phyloP scores from a whole-genome alignment of 139 green algal genomes.

The Astrephomene gubernaculifera region DNA sequence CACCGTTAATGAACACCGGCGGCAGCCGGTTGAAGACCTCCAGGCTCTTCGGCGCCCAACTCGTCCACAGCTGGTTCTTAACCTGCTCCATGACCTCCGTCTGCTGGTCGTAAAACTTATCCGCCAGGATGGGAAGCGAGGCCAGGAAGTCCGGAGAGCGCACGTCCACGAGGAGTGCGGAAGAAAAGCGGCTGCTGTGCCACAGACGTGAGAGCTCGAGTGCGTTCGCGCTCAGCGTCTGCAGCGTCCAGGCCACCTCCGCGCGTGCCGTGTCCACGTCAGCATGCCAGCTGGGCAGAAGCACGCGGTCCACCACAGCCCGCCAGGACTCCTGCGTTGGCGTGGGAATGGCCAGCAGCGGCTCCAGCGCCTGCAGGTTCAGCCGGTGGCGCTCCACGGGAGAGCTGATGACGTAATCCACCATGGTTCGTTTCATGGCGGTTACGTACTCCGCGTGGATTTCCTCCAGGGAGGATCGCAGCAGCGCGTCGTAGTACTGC shows the following conservation, averaged over 20 bases:
- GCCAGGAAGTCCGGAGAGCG: slow-evolving; percentile 52
- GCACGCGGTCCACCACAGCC: slow-evolving; percentile 46
- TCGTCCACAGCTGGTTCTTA: slow-evolving; percentile 76
- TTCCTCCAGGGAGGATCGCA: slow-evolving; percentile 65
- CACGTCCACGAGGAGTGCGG: slow-evolving; percentile 68
- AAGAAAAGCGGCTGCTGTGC: slow-evolving; percentile 59
- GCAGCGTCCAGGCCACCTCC: slow-evolving; percentile 82
- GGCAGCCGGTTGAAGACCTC: slow-evolving; percentile 79
- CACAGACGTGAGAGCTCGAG: slow-evolving; percentile 77
- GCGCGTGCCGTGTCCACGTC: slow-evolving; percentile 70
- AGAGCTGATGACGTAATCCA: slow-evolving; percentile 74
- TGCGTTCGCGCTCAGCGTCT: slow-evolving; percentile 79
- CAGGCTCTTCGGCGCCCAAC: slow-evolving; percentile 77
- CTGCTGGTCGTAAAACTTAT: slow-evolving; percentile 18
- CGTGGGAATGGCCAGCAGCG: slow-evolving; percentile 52
- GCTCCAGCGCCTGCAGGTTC: slow-evolving; percentile 64
- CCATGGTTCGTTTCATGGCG: slow-evolving; percentile 70
- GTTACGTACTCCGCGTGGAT: slow-evolving; percentile 74
- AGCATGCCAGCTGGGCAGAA: slow-evolving; percentile 64
- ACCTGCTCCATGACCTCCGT: slow-evolving; percentile 58
- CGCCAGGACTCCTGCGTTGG: slow-evolving; percentile 23
- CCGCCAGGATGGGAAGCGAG: slow-evolving; percentile 66
- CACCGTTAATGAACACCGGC: slow-evolving; percentile 80
- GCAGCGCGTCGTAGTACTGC: slow-evolving; percentile 66
- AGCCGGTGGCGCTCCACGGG: slow-evolving; percentile 70